Base-by-base conservation (phyloP, 2,329 filamentous ascomycete genomes). In the Mariannaea elegans region DNA sequence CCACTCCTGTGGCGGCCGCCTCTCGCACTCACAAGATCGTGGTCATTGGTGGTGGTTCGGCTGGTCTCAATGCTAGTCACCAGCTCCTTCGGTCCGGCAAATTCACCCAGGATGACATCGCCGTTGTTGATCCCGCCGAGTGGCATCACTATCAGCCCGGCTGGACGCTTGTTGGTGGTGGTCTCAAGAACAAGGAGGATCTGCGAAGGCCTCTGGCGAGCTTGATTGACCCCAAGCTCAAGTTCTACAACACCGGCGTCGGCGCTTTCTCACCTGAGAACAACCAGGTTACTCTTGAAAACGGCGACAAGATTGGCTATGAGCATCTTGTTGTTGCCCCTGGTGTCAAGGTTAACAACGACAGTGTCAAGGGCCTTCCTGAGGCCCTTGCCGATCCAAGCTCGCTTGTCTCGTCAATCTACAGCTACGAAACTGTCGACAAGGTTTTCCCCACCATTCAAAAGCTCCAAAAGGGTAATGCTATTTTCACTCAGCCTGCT, bases 101-200 rank as follows among this genome's bases (percentile, higher is more conserved):
- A 23, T 90, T 89, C 67, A 64, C 73, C 0, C 76, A 80, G 41
- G 78, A 86, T 29, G 88, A 90, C 60, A 88, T 90, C 61, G 87
- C 88, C 24, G 68, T 90, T 23, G 76, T 90, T 41, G 88, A 90
- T 63, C 88, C 88, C 0, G 81, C 87, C 1, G 71, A 76, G 64
- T 87, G 81, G 80, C 87, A 90, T 70, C 81, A 90, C 75, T 90
- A 90, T 71, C 88, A 90, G 72, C 87, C 88, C 1, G 88, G 88
- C 53, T 90, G 87, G 87, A 90, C 88, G 2, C 78, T 90, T 1
- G 88, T 90, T 2, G 88, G 87, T 41, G 87, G 85, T 36, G 88
- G 88, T 3, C 78, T 90, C 36, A 90, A 90, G 74, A 82, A 78
- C 45, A 87, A 87, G 70, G 78, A 88, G 63, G 81, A 88, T 21